These are phyloP conservation scores for Populus hybrid DNA, from an alignment of 441 rosid genomes.

Conservation along the genomic window DNA sequence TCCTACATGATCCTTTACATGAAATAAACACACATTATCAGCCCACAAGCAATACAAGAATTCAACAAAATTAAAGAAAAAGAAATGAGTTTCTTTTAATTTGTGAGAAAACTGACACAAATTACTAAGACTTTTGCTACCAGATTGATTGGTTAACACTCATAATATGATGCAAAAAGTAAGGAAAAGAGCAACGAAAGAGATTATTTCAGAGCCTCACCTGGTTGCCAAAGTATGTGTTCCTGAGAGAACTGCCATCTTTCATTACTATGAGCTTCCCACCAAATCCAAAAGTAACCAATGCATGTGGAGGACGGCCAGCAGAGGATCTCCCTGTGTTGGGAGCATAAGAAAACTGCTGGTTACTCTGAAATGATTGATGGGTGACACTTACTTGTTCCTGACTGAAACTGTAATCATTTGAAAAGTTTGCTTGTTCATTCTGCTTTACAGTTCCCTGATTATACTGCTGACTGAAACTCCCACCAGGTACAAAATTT, in stretches of 20 bases:
- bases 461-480: constrained; percentile 44
- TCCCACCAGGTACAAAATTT: constrained; percentile 31
- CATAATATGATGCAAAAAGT: background rate
- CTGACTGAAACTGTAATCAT: constrained; percentile 52
- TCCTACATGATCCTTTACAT: constrained; percentile 49
- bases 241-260: constrained; percentile 43
- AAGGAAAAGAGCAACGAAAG: background rate
- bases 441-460: constrained; percentile 47
- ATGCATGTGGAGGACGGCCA: constrained; percentile 94
- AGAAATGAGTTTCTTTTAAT: background rate
- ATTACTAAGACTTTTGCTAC: background rate
- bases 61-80: background rate
- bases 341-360: constrained; percentile 55
- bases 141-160: background rate
- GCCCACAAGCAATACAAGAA: constrained; percentile 11
- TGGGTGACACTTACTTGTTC: constrained; percentile 35
- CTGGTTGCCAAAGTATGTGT: constrained; percentile 68
- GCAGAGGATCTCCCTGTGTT: constrained; percentile 66
- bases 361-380: constrained; percentile 49
- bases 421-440: constrained; percentile 45
- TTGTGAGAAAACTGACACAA: background rate
- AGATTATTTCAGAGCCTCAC: constrained; percentile 39
- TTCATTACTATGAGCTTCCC: constrained; percentile 88
- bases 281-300: constrained; percentile 92
- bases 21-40: constrained; percentile 24